Conservation (phyloP, 2,329 filamentous ascomycete species). For the Pestalotiopsis sp. region DNA sequence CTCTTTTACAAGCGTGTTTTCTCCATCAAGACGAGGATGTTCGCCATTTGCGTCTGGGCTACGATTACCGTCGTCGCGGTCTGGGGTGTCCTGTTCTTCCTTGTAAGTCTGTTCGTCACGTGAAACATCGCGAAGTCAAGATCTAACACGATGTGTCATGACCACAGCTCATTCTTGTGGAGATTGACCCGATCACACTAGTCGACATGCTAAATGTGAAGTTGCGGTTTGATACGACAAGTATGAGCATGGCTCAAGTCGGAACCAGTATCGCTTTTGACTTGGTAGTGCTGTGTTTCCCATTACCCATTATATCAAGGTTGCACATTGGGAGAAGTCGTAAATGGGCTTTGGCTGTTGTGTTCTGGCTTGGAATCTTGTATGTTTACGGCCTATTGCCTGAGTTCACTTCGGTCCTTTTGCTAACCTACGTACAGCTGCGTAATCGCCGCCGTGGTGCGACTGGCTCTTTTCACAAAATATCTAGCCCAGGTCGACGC, state of each 20-base stretch:
- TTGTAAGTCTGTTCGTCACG: not conserved
- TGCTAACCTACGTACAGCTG: not conserved
- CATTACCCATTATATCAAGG: slow-evolving; percentile 9
- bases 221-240: not conserved
- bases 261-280: slow-evolving; percentile 14
- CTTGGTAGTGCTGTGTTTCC: slow-evolving; percentile 12
- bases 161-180: not conserved
- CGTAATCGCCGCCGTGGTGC: slow-evolving; percentile 12
- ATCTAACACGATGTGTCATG: not conserved
- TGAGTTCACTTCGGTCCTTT: too few species aligned
- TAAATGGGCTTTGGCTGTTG: slow-evolving; percentile 10
- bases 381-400: not conserved
- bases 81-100: slow-evolving; percentile 16
- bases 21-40: not conserved
- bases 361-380: slow-evolving; percentile 18
- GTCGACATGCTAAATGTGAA: not conserved
- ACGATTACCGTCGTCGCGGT: not conserved
- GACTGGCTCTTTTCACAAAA: slow-evolving; percentile 4
- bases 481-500: not conserved
- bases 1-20: slow-evolving; percentile 20
- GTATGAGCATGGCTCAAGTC: slow-evolving; percentile 8
- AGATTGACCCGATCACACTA: not conserved
- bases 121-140: not conserved
- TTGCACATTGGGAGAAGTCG: slow-evolving; percentile 4
- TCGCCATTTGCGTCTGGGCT: slow-evolving; percentile 1